Base-by-base conservation (phyloP, 2,329 filamentous ascomycete genomes). In the Aspergillus intermedius region DNA sequence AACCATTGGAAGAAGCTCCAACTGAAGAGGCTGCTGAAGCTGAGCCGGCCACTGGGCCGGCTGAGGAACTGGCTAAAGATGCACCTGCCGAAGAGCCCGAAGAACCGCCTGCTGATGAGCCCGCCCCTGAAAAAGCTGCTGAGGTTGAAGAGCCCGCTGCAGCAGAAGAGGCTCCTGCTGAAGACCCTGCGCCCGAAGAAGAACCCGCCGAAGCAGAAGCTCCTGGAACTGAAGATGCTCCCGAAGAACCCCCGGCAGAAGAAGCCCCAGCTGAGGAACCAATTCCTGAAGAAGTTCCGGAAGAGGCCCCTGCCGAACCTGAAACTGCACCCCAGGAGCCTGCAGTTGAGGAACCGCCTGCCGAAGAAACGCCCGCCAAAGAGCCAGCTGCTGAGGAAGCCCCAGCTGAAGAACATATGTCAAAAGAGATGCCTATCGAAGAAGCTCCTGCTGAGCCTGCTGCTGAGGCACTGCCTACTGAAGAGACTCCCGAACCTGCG, bases 231-330 rank as follows among this genome's bases (percentile, higher is more conserved):
- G 21, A 21, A 21, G 21, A 21, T 21, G 21, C 21, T 21, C 21
- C 45, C 40, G 44, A 56, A 37, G 49, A 52, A 30, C 32, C 41
- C 3, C 19, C 43, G 4, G 37, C 15, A 8, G 23, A 45, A 3
- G 55, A 59, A 17, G 53, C 57, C 34, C 42, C 53, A 8, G 44
- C 42, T 12, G 53, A 58, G 40, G 59, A 60, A 15, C 10, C 47
- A 10, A 45, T 52, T 17, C 21, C 50, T 22, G 48, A 35, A 35
- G 13, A 13, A 13, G 13, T 45, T 22, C 48, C 49, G 35, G 47
- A 46, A 34, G 47, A 51, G 22, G 49, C 48, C 15, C 48, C 55
- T 10, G 51, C 46, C 35, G 45, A 56, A 21, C 21, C 49, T 17
- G 50, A 57, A 45, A 39, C 34, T 21, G 19, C 50, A 17, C 49